A percentile compares a stretch with the other conserved stretches of the same genome.
These are phyloP conservation scores for Globisporangium heterothallicum DNA, from an alignment of 352 stramenopile genomes.

Conservation along the genomic window DNA sequence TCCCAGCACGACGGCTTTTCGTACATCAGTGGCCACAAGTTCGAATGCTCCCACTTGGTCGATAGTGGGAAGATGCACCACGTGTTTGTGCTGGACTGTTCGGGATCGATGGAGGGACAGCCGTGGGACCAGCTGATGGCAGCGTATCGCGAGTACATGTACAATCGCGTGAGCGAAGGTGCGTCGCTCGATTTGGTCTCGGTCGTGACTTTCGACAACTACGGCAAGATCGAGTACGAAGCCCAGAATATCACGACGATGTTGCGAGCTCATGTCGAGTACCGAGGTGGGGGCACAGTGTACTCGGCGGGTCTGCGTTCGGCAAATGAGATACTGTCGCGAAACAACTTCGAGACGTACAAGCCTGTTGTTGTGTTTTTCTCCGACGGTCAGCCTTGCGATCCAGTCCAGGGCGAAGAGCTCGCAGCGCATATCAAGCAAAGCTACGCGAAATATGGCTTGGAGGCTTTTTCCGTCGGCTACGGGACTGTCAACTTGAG, in stretches of 20 bases:
- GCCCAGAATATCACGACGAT: constrained; percentile 43
- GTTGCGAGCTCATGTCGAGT: constrained; percentile 20
- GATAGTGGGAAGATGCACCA: constrained; percentile 58
- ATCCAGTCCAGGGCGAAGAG: constrained; percentile 23
- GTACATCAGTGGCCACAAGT: constrained; percentile 64
- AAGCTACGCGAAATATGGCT: constrained; percentile 51
- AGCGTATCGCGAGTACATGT: constrained; percentile 57
- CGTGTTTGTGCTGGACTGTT: constrained; percentile 77
- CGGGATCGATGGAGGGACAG: constrained; percentile 60
- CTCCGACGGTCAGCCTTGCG: constrained; percentile 57
- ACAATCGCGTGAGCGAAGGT: constrained; percentile 55
- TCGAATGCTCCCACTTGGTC: constrained; percentile 61
- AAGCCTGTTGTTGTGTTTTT: constrained; percentile 77
- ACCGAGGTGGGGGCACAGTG: constrained; percentile 42
- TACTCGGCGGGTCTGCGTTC: constrained; percentile 44
- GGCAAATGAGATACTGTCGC: constrained; percentile 67
- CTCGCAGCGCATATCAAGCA: constrained; percentile 48
- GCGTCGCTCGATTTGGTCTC: constrained; percentile 60
- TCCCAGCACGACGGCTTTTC: constrained; percentile 36
- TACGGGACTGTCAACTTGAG: constrained; percentile 66
- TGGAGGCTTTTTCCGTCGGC: constrained; percentile 62
- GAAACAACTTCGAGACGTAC: constrained; percentile 50
- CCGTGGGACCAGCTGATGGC: constrained; percentile 56
- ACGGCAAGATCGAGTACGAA: constrained; percentile 42
- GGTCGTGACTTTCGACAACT: constrained; percentile 60